A percentile compares a stretch with the other conserved stretches of the same genome.
These are phyloP conservation scores for Salix suchowensis DNA, from an alignment of 345 rosid species.

Conservation along the genomic window DNA sequence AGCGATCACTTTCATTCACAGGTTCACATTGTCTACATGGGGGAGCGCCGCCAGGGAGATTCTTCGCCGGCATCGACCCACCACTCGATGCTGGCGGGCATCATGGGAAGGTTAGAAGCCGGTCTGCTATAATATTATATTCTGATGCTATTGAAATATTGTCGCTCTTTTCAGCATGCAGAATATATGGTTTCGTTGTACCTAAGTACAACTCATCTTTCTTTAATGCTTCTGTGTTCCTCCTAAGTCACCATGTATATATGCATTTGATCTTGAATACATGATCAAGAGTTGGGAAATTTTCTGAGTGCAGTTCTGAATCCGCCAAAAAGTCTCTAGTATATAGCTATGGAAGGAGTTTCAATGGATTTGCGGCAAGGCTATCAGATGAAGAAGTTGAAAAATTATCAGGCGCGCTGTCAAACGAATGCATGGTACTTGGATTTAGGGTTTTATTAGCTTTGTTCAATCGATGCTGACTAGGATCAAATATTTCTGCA, in stretches of 20 bases:
- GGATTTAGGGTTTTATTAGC: not conserved
- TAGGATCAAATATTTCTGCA: not conserved
- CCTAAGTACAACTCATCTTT: not conserved
- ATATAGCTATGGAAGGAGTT: constrained; percentile 36
- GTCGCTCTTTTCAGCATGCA: not conserved
- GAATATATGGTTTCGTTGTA: not conserved
- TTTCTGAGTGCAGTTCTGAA: constrained; percentile 18
- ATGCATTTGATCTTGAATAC: not conserved
- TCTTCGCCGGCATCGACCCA: constrained; percentile 8
- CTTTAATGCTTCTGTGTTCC: not conserved
- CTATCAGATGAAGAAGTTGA: constrained; percentile 35
- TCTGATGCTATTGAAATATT: no score
- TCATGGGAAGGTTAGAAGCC: constrained; percentile 31
- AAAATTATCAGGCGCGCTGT: constrained; percentile 29
- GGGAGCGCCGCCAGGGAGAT: constrained; percentile 22
- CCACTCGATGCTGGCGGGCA: constrained; percentile 32
- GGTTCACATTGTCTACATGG: constrained; percentile 44
- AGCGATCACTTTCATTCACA: not conserved
- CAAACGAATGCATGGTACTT: not conserved
- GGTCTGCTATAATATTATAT: not conserved
- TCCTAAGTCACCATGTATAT: not conserved
- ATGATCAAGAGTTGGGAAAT: not conserved
- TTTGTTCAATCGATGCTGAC: no score
- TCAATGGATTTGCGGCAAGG: constrained; percentile 45
- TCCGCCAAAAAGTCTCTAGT: constrained; percentile 29